Evolutionary conservation across 1,284 basidiomycete species (phyloP).

Genomic region (Jaminaea rosea): DNA sequence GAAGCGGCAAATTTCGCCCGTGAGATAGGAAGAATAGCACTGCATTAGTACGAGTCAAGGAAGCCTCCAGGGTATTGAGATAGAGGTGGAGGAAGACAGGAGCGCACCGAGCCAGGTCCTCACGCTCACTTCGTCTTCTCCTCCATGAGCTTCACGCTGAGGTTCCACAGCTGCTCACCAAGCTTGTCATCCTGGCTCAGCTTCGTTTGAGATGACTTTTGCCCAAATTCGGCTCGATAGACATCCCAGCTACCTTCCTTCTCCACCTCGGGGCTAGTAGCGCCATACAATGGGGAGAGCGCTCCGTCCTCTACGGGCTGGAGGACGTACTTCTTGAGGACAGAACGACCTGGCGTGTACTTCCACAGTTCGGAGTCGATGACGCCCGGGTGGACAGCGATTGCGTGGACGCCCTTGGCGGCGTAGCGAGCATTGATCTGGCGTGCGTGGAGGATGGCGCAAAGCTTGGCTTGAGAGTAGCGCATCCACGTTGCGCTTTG

Average conservation of each 20-base stretch:
- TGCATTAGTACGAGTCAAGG: too few relatives aligned
- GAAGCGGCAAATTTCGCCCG: too few relatives aligned
- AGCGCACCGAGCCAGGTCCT: too few relatives aligned
- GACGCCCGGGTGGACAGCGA: conserved; percentile 12
- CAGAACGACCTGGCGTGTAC: conserved; percentile 5
- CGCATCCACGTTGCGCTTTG: conserved; percentile 12
- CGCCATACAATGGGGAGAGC: conserved; percentile 6
- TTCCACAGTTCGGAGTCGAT: conserved; percentile 7
- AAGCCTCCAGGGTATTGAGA: too few relatives aligned
- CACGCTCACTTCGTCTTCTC: too few relatives aligned
- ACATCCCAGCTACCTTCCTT: conserved; percentile 9
- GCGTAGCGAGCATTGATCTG: conserved; percentile 8
- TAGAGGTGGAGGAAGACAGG: too few relatives aligned
- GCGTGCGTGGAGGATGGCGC: conserved; percentile 8
- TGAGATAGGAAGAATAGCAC: too few relatives aligned
- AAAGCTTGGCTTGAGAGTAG: conserved; percentile 11
- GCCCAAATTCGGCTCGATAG: not conserved
- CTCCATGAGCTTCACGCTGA: conserved; percentile 6
- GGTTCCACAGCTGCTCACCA: conserved; percentile 2
- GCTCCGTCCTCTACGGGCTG: conserved; percentile 8
- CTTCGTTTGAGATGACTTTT: not conserved
- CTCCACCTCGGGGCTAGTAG: conserved; percentile 9
- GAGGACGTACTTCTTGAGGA: conserved; percentile 1
- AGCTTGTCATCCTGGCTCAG: not conserved
- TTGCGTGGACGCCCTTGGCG: conserved; percentile 3